Percentiles rank a stretch among this genome's conserved stretches.
These are phyloP conservation scores for Suillus placidus DNA, from an alignment of 768 basidiomycete genomes.

Conservation along the genomic window DNA sequence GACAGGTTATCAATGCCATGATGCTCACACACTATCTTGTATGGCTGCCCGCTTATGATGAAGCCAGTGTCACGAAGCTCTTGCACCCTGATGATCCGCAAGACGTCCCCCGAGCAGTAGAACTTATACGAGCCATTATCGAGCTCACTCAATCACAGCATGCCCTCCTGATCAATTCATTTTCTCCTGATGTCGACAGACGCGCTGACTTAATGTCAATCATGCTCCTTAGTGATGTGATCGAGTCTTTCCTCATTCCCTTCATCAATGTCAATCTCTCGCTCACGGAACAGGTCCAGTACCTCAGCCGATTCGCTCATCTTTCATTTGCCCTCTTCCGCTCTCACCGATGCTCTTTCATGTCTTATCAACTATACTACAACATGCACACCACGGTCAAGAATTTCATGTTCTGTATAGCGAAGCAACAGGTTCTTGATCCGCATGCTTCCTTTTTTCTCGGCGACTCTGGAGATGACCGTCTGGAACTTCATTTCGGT, in stretches of 20 bases:
- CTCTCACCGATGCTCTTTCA: not conserved
- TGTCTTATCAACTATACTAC: constrained; percentile 2
- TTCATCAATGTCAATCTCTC: not conserved
- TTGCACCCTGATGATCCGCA: too few species aligned
- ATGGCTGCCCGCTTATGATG: too few species aligned
- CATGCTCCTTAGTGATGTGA: not conserved
- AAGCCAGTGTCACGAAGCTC: too few species aligned
- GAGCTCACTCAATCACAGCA: not conserved
- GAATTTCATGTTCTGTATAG: constrained; percentile 20
- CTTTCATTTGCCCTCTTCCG: not conserved
- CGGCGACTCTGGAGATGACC: constrained; percentile 32
- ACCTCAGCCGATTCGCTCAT: not conserved
- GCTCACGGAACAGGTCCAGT: not conserved
- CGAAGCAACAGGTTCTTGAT: constrained; percentile 24
- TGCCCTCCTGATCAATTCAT: not conserved
- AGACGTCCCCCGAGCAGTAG: too few species aligned
- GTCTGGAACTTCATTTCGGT: not conserved
- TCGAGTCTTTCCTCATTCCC: not conserved
- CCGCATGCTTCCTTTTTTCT: constrained; percentile 21
- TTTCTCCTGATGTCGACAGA: not conserved
- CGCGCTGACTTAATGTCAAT: not conserved
- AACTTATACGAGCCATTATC: not conserved
- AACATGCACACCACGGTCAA: constrained; percentile 35
- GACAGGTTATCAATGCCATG: too few species aligned
- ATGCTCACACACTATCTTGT: too few species aligned